phyloP scores from a whole-genome alignment of 2,329 filamentous ascomycete genomes.

The Nannizzia gypsea region DNA sequence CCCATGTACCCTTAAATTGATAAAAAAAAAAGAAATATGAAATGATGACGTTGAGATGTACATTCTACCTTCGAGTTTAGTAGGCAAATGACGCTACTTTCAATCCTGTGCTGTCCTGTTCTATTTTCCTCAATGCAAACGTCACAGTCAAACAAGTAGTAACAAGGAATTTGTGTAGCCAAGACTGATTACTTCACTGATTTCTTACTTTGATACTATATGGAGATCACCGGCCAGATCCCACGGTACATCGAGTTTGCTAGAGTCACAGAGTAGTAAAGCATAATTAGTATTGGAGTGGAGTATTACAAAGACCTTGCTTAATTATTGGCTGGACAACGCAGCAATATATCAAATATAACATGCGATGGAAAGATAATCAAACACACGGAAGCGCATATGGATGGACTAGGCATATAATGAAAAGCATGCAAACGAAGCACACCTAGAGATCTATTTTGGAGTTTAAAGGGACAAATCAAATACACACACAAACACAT shows the following conservation, averaged over 20 bases:
- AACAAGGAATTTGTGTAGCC: too few species aligned
- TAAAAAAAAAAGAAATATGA: not conserved
- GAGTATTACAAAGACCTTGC: not conserved
- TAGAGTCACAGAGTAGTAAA: not conserved
- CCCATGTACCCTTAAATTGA: not conserved
- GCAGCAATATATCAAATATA: not conserved
- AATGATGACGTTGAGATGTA: not conserved
- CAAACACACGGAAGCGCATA: not conserved
- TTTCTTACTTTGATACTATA: not conserved
- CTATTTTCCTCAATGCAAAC: too few species aligned
- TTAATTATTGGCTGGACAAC: not conserved
- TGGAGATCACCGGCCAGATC: not conserved
- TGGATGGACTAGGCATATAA: not conserved
- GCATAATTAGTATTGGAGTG: not conserved
- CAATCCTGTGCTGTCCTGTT: too few species aligned
- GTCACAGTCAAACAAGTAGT: too few species aligned
- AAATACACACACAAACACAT: not conserved
- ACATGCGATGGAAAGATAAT: not conserved
- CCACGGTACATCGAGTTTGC: not conserved
- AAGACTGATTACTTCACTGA: too few species aligned
- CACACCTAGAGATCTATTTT: constrained; percentile 4
- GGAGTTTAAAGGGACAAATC: not conserved
- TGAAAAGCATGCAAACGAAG: not conserved
- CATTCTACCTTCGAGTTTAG: not conserved
- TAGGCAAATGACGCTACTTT: not conserved